These are phyloP conservation scores for Colletotrichum tropicicola DNA, from an alignment of 2,329 filamentous ascomycete genomes.

Conservation along the genomic window DNA sequence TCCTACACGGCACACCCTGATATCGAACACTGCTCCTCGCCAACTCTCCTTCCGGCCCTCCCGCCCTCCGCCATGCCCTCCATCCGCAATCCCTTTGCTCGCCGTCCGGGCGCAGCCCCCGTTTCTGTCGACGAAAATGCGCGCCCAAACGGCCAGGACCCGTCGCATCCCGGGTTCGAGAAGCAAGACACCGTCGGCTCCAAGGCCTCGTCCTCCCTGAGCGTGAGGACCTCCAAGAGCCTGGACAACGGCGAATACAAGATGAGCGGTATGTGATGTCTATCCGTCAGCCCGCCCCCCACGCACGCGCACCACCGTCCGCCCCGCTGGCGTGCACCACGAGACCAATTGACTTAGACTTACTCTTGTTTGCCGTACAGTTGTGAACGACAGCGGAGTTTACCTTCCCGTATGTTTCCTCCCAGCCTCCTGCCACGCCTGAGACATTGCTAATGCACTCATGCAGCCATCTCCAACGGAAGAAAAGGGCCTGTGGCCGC, in stretches of 20 bases:
- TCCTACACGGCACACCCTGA: background rate
- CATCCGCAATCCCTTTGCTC: slow-evolving; percentile 77
- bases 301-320: slow-evolving; percentile 19
- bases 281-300: too few relatives aligned
- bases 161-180: slow-evolving; percentile 63
- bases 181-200: slow-evolving; percentile 70
- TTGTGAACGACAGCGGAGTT: slow-evolving; percentile 94
- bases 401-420: slow-evolving; percentile 81
- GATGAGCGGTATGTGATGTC: slow-evolving; percentile 82
- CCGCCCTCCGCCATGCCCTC: slow-evolving; percentile 57
- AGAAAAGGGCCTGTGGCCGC: slow-evolving; percentile 82
- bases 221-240: slow-evolving; percentile 67
- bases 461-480: slow-evolving; percentile 85
- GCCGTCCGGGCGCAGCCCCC: slow-evolving; percentile 59
- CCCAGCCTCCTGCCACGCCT: slow-evolving; percentile 20
- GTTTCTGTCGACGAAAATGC: slow-evolving; percentile 62
- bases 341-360: slow-evolving; percentile 38
- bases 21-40: background rate
- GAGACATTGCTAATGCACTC: slow-evolving; percentile 35
- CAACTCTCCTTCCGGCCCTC: background rate
- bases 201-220: slow-evolving; percentile 69
- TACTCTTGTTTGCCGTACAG: slow-evolving; percentile 58
- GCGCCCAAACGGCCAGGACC: slow-evolving; percentile 51
- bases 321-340: slow-evolving; percentile 26
- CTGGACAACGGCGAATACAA: slow-evolving; percentile 78